phyloP scores from a whole-genome alignment of 2,329 filamentous ascomycete genomes.

The Xylaria sp. region DNA sequence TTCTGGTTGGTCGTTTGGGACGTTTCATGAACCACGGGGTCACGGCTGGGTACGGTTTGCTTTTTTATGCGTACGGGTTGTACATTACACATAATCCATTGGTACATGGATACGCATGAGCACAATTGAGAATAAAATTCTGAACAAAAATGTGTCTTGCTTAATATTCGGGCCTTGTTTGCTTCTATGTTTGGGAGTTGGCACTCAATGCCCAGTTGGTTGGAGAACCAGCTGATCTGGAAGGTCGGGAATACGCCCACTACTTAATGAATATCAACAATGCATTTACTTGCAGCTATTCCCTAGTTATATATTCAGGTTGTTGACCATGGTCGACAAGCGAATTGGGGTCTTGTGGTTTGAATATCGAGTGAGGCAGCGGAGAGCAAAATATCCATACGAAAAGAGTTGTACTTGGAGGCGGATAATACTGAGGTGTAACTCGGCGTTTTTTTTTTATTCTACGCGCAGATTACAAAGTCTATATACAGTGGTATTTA shows the following conservation, averaged over 20 bases:
- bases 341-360: too few species aligned
- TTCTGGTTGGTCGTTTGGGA: conserved; percentile 72
- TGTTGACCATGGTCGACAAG: too few species aligned
- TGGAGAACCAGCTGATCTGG: too few species aligned
- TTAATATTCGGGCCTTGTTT: background rate
- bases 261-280: too few species aligned
- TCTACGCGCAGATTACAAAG: conserved; percentile 44
- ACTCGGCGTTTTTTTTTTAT: conserved; percentile 17
- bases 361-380: too few species aligned
- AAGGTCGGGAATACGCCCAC: too few species aligned
- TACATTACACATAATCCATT: conserved; percentile 74
- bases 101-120: conserved; percentile 74
- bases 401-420: background rate
- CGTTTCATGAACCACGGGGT: conserved; percentile 84
- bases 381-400: too few species aligned
- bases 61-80: conserved; percentile 71
- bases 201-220: too few species aligned
- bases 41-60: conserved; percentile 79
- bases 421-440: background rate
- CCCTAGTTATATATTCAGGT: too few species aligned
- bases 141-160: conserved; percentile 51
- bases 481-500: conserved; percentile 51
- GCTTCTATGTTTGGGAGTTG: too few species aligned
- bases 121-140: conserved; percentile 56
- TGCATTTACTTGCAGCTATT: too few species aligned